Evolutionary conservation across 2,329 filamentous ascomycete species (phyloP).

Genomic region (Cordyceps farinosa): DNA sequence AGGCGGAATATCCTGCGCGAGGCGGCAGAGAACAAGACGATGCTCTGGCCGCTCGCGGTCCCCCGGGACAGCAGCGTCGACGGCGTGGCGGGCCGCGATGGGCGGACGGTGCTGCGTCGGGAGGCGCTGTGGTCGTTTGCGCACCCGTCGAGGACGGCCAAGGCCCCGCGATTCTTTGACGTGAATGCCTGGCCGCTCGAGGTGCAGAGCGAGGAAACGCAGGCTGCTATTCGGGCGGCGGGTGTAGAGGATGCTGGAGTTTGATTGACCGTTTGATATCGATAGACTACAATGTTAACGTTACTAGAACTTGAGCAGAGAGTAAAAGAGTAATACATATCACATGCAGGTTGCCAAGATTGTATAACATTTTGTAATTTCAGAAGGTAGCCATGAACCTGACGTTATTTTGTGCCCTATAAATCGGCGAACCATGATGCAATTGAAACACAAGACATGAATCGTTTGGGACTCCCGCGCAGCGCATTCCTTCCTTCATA

Average conservation of each 20-base stretch:
- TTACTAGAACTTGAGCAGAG: no score
- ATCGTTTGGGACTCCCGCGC: slow-evolving; percentile 27
- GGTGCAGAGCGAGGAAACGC: not conserved
- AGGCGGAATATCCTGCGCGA: slow-evolving; percentile 42
- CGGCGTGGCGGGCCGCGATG: slow-evolving; percentile 12
- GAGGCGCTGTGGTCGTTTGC: slow-evolving; percentile 33
- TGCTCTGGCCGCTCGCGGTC: slow-evolving; percentile 39
- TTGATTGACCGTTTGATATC: not conserved
- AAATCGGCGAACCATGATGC: slow-evolving; percentile 29
- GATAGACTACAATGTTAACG: not conserved
- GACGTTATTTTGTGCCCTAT: slow-evolving; percentile 32
- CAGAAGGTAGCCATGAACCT: slow-evolving; percentile 19
- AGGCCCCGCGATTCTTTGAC: slow-evolving; percentile 37
- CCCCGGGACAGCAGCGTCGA: slow-evolving; percentile 22
- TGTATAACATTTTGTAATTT: slow-evolving; percentile 16
- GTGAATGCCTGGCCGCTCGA: slow-evolving; percentile 46
- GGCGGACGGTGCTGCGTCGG: slow-evolving; percentile 23
- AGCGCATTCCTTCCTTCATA: slow-evolving; percentile 22
- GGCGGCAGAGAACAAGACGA: slow-evolving; percentile 39
- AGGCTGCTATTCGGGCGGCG: not conserved
- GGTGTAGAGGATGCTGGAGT: not conserved
- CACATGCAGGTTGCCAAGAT: not conserved
- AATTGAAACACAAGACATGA: slow-evolving; percentile 21
- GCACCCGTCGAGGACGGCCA: slow-evolving; percentile 23
- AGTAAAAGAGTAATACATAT: not conserved